Conservation (phyloP, 257 asterid genomes). For the Ilex aquifolium region DNA sequence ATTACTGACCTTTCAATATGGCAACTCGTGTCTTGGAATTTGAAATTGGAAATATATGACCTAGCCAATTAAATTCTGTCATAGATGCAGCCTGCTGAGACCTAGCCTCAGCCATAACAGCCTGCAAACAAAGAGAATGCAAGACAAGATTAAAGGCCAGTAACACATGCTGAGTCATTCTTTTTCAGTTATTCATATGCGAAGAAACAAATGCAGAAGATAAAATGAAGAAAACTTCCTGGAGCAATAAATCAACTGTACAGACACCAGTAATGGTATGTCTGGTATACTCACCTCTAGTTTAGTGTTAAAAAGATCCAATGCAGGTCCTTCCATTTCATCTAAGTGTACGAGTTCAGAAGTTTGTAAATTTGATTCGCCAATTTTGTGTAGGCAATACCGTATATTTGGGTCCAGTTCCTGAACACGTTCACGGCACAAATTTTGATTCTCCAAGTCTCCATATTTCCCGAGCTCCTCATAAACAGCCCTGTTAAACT, state of each 20-base stretch:
- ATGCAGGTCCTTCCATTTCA: conserved; percentile 96
- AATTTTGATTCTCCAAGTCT: conserved; percentile 78
- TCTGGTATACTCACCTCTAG: conserved; percentile 57
- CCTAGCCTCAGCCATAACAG: conserved; percentile 98
- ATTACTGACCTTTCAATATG: conserved; percentile 75
- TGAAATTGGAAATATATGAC: conserved; percentile 78
- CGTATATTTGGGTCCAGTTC: conserved; percentile 89
- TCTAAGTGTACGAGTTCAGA: conserved; percentile 78
- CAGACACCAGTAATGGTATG: too few relatives aligned
- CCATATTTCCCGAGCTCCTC: conserved; percentile 99
- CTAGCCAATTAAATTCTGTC: conserved; percentile 95
- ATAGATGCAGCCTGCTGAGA: conserved; percentile 97
- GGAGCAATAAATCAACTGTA: too few relatives aligned
- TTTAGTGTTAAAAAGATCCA: conserved; percentile 88
- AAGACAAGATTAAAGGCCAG: too few relatives aligned
- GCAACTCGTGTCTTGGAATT: conserved; percentile 88
- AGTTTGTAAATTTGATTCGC: conserved; percentile 76
- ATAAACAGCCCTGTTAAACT: conserved; percentile 70
- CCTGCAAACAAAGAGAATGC: conserved; percentile 37
- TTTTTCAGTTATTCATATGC: too few relatives aligned
- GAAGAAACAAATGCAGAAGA: too few relatives aligned
- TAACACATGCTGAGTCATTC: too few relatives aligned
- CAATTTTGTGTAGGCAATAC: conserved; percentile 88
- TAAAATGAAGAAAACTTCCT: too few relatives aligned
- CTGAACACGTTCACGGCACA: conserved; percentile 94